phyloP scores from a whole-genome alignment of 768 basidiomycete genomes.

The Neoboletus magnificus region DNA sequence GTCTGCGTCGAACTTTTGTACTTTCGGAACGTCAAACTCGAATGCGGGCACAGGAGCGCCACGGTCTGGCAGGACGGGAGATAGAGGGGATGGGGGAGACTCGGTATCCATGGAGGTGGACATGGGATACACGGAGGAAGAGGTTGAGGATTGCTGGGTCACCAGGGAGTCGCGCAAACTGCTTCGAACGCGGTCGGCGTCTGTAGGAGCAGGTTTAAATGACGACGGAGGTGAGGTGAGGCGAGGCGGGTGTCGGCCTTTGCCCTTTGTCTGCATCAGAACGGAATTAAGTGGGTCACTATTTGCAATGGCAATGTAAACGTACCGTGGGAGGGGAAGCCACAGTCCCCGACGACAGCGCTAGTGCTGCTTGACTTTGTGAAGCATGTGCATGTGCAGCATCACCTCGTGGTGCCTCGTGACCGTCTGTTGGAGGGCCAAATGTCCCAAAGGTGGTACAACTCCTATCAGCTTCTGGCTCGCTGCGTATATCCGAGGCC shows the following conservation, averaged over 20 bases:
- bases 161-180: conserved; percentile 53
- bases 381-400: neutral
- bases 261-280: conserved; percentile 31
- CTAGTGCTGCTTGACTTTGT: conserved; percentile 11
- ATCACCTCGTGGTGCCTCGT: conserved; percentile 5
- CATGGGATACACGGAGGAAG: conserved; percentile 75
- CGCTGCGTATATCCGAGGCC: conserved; percentile 9
- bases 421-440: conserved; percentile 20
- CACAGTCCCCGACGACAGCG: conserved; percentile 11
- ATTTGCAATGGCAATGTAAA: conserved; percentile 13
- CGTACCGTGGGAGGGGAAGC: conserved; percentile 20
- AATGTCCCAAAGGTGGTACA: conserved; percentile 21
- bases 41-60: conserved; percentile 46
- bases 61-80: conserved; percentile 42
- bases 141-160: conserved; percentile 63
- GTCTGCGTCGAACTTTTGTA: conserved; percentile 59
- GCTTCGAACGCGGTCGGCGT: conserved; percentile 44
- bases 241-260: conserved; percentile 35
- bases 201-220: conserved; percentile 27
- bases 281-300: conserved; percentile 15
- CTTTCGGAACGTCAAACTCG: conserved; percentile 46
- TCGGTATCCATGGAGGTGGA: conserved; percentile 67
- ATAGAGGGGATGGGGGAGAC: conserved; percentile 61
- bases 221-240: conserved; percentile 35
- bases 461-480: conserved; percentile 23